phyloP scores from a whole-genome alignment of 2,329 filamentous ascomycete species.

The Pseudogymnoascus sp. region DNA sequence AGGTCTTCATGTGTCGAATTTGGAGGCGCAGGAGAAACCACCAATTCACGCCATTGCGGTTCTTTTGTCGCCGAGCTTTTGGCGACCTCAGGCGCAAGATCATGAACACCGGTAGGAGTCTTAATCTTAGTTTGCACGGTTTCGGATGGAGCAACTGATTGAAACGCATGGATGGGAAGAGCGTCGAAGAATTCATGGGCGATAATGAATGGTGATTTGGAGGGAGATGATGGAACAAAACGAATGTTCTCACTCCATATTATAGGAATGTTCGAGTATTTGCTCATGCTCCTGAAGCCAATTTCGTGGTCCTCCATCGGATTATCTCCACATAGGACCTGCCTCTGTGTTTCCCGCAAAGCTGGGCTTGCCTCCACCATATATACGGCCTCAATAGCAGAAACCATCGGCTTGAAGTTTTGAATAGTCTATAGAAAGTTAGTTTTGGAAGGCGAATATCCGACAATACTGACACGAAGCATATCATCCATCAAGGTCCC shows the following conservation, averaged over 20 bases:
- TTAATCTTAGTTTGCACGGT: constrained; percentile 26
- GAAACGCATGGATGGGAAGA: constrained; percentile 90
- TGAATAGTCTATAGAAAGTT: constrained; percentile 58
- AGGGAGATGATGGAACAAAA: constrained; percentile 37
- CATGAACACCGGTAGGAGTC: constrained; percentile 34
- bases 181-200: constrained; percentile 99
- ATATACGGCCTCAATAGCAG: constrained; percentile 78
- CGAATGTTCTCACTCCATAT: constrained; percentile 70
- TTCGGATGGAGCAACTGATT: constrained; percentile 51
- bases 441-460: constrained; percentile 12
- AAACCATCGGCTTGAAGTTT: constrained; percentile 70
- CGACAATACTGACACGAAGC: constrained; percentile 59
- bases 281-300: constrained; percentile 67
- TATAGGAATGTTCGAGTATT: constrained; percentile 66
- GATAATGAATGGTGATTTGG: constrained; percentile 81
- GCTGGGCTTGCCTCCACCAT: constrained; percentile 87
- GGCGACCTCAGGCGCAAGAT: constrained; percentile 25
- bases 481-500: constrained; percentile 98
- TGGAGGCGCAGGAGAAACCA: constrained; percentile 61
- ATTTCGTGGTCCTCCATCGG: constrained; percentile 62
- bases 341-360: constrained; percentile 69
- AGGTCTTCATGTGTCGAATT: constrained; percentile 46
- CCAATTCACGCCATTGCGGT: constrained; percentile 73
- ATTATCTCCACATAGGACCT: constrained; percentile 69
- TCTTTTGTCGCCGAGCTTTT: constrained; percentile 27